phyloP scores from a whole-genome alignment of 1,284 basidiomycete genomes.

The Cryptococcus maquisensis region DNA sequence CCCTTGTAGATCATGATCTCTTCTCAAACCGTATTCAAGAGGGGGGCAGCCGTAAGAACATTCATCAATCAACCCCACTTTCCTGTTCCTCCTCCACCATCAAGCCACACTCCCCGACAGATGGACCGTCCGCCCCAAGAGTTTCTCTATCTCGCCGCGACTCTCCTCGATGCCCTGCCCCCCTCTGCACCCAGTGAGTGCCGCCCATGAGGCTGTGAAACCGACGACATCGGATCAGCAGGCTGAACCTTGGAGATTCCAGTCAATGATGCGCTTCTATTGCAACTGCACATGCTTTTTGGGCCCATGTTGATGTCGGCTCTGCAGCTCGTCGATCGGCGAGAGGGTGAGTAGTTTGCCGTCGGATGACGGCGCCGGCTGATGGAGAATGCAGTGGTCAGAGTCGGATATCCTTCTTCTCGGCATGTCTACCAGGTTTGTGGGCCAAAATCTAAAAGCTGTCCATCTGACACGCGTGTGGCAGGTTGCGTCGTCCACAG shows the following conservation, averaged over 20 bases:
- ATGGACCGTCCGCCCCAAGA: slow-evolving; percentile 10
- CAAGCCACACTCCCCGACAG: background rate
- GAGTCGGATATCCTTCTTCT: slow-evolving; percentile 24
- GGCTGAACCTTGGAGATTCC: background rate
- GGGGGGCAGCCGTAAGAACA: background rate
- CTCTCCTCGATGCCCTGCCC: slow-evolving; percentile 22
- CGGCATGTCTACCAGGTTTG: slow-evolving; percentile 31
- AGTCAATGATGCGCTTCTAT: slow-evolving; percentile 25
- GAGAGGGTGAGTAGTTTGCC: slow-evolving; percentile 31
- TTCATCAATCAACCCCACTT: background rate
- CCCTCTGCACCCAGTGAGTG: slow-evolving; percentile 12
- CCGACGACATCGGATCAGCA: background rate
- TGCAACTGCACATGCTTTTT: slow-evolving; percentile 38
- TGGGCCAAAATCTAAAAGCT: background rate
- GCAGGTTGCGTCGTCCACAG: slow-evolving; percentile 35
- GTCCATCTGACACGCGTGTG: background rate
- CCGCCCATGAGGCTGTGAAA: background rate
- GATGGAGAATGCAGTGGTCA: slow-evolving; percentile 22
- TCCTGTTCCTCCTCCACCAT: background rate
- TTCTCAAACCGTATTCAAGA: background rate
- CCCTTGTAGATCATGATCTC: background rate
- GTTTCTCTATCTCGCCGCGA: slow-evolving; percentile 27
- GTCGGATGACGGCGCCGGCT: background rate
- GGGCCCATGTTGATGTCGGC: slow-evolving; percentile 41
- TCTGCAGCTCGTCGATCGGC: slow-evolving; percentile 38